Evolutionary conservation across 2,329 filamentous ascomycete genomes (phyloP).

Genomic region (Teratosphaeria viscida): DNA sequence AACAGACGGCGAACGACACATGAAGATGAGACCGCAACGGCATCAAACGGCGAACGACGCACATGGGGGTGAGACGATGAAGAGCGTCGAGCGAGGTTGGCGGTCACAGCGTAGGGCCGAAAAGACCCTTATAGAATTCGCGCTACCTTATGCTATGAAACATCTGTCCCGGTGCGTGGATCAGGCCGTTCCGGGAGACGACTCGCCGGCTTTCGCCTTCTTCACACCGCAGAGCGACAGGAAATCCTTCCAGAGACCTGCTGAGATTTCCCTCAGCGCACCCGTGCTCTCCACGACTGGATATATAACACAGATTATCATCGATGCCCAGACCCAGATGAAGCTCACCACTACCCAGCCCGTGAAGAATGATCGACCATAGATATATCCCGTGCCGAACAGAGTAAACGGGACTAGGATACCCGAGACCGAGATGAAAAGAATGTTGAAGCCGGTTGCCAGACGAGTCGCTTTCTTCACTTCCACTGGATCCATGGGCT

Average conservation of each 20-base stretch:
- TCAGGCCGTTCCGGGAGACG: background rate
- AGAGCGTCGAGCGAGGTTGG: no score
- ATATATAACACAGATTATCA: conserved; percentile 31
- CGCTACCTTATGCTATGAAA: background rate
- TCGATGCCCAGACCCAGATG: conserved; percentile 33
- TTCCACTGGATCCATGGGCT: conserved; percentile 31
- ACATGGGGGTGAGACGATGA: background rate
- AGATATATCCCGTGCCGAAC: conserved; percentile 33
- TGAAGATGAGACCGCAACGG: no score
- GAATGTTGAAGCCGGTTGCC: conserved; percentile 28
- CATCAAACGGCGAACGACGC: background rate
- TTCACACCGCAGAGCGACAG: background rate
- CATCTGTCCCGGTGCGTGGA: no score
- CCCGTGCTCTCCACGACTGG: conserved; percentile 33
- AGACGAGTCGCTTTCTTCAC: conserved; percentile 29
- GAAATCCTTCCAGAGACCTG: conserved; percentile 8
- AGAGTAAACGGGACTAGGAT: conserved; percentile 24
- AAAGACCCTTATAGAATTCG: background rate
- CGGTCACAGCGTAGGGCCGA: background rate
- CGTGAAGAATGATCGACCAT: conserved; percentile 31
- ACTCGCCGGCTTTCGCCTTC: background rate
- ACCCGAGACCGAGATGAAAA: conserved; percentile 33
- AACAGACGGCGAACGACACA: no score
- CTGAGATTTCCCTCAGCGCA: conserved; percentile 18
- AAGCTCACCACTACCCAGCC: conserved; percentile 26